Evolutionary conservation across 495 filamentous ascomycete genomes (phyloP).

Genomic region (Hypoxylon intermedium): DNA sequence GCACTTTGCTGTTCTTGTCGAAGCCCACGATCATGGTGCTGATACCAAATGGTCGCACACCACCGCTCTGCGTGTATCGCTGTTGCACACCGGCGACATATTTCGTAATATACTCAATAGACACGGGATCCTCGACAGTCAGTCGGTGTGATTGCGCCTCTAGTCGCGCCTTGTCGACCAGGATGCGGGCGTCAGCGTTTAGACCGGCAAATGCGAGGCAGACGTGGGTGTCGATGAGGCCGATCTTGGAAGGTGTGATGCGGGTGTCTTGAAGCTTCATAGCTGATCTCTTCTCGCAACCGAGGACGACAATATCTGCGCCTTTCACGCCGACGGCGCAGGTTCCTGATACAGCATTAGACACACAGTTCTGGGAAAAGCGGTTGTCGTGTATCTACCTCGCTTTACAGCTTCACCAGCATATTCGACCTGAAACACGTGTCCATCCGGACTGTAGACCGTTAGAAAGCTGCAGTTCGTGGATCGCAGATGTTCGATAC

Average conservation of each 20-base stretch:
- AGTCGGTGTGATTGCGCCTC: constrained; percentile 97
- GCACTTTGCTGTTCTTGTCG: constrained; percentile 84
- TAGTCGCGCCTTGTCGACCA: constrained; percentile 95
- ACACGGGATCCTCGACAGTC: constrained; percentile 97
- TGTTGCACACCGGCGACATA: constrained; percentile 98
- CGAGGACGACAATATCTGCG: constrained; percentile 89
- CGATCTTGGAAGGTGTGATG: constrained; percentile 98
- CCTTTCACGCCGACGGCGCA: constrained; percentile 99
- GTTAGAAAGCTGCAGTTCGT: constrained; percentile 41
- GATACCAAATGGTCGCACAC: constrained; percentile 96
- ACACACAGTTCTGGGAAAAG: constrained; percentile 1
- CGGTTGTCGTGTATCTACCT: constrained; percentile 62
- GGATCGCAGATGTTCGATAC: constrained; percentile 49
- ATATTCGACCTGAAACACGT: constrained; percentile 99
- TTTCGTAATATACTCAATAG: constrained; percentile 99
- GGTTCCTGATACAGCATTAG: constrained; percentile 68
- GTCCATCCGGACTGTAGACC: constrained; percentile 85
- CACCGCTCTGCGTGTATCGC: constrained; percentile 96
- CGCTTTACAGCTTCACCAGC: constrained; percentile 97
- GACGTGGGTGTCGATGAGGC: constrained; percentile 90
- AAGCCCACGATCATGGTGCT: constrained; percentile 97
- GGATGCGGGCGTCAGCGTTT: constrained; percentile 95
- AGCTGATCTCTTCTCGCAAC: constrained; percentile 97
- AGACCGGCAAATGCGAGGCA: constrained; percentile 96
- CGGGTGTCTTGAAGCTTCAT: constrained; percentile 99